Base-by-base conservation (phyloP, 305 asterid species). In the Salvia sclarea region DNA sequence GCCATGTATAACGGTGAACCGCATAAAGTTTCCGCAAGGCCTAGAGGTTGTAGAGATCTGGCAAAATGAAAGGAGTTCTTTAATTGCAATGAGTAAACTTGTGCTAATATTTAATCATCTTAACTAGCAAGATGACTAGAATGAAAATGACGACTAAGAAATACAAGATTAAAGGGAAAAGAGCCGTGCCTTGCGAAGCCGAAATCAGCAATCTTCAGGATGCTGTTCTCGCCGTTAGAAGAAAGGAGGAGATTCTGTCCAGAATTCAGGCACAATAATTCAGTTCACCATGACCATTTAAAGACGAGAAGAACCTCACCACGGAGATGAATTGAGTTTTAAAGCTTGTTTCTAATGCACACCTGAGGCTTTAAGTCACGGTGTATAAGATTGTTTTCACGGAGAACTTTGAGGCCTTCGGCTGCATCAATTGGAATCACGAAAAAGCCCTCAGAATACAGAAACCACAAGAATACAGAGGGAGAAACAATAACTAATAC, bases 1-100 rank as follows among this genome's bases (percentile, higher is more conserved):
- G 98, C 98, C 98, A 91, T 91, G 85, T 91, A 91, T 48, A 91
- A 73, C 22, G 98, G 98, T 38, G 98, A 91, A 78, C 98, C 96
- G 69, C 98, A 92, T 21, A 92, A 65, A 67, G 98, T 92, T 76
- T 87, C 95, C 12, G 96, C 98, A 68, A 87, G 95, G 52, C 83
- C 88, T 72, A 84, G 76, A 52, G 88, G 88, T 59, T 87, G 89
- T 79, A 91, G 78, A 68, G 89, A 87, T 83, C 98, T 91, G 82
- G 73, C 62, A 80, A 56, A 68, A 73, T 11, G 69, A 76, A 53
- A 24, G 35, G 44, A 72, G 71, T 25, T 61, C 74, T 69, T 56
- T 33, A 62, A 28, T 30, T 40, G 41, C 30, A 64, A 61, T 30
- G 41, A 24, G 20, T 58, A 43, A 44, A 21, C 8, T 25, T 37